Evolutionary conservation across 106 monocot genomes (phyloP), one percentile per base, ranked within the genome.

Genomic region (Agapanthus africanus): DNA sequence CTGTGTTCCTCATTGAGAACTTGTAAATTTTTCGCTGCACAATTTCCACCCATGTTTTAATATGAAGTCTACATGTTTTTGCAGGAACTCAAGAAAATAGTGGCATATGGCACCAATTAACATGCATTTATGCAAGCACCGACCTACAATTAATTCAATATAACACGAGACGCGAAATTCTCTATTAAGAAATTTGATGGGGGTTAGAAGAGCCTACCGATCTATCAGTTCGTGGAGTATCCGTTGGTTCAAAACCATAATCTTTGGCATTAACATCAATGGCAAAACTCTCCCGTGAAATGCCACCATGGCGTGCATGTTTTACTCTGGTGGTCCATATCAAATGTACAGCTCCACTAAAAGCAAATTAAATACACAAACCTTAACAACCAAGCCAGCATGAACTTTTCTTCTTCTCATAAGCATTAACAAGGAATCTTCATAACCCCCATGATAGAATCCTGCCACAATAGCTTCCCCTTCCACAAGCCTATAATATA

Each of bases 201-300:
- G n/a, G 46, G 11, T 18, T 19, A 11, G 26, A 78, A 71, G 35
- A 63, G 8, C 61, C 25, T 83, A 95, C 95, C 49, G 91, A 97
- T 97, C 88, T 91, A 79, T 97, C 95, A 62, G 95, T 97, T 81
- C 95, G 82, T 76, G 95, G 95, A 66, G 91, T 91, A 30, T 91
- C 91, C 23, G 91, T 88, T 28, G 91, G 74, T 70, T 88, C 84
- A 74, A 97, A 84, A 54, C 95, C 95, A 79, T 82, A 82, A 37
- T 84, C 86, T 34, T 78, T 59, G 19, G 95, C 82, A 79, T 89
- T 79, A 36, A 97, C 84, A 33, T 80, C 80, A 16, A 86, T 54
- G 59, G 74, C 78, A 69, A 97, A 97, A 71, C 65, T 83, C 69
- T 86, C 82, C 0, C 88, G 79, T 64, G 78, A 89, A 65, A 97